A percentile compares a stretch with the other conserved stretches of the same genome.
Conservation (phyloP, 768 basidiomycete genomes). For the Phlegmacium glaucopus region DNA sequence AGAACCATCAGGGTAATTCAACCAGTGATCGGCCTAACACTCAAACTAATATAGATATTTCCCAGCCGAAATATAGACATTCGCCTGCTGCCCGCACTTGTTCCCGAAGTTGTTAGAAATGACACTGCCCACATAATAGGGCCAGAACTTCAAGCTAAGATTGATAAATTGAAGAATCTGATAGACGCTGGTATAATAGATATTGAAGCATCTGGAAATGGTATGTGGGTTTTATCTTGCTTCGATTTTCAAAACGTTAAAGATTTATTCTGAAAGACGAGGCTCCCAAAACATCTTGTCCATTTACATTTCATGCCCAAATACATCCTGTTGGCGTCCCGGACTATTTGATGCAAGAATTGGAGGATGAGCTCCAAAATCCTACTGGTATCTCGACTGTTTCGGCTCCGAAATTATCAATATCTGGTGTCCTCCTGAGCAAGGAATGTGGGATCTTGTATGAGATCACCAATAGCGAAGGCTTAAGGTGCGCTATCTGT, state of each 20-base stretch:
- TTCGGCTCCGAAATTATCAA: conserved; percentile 47
- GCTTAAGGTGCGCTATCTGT: conserved; percentile 51
- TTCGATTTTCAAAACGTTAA: neutral
- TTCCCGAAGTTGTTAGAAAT: conserved; percentile 53
- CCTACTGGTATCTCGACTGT: conserved; percentile 72
- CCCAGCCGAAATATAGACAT: conserved; percentile 59
- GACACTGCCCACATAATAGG: conserved; percentile 56
- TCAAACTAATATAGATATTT: neutral
- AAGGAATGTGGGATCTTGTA: conserved; percentile 77
- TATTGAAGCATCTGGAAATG: conserved; percentile 32
- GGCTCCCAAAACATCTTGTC: conserved; percentile 48
- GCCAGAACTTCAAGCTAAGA: conserved; percentile 56
- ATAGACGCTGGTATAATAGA: conserved; percentile 66
- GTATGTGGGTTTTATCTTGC: neutral
- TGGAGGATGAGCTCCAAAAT: conserved; percentile 70
- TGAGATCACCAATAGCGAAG: conserved; percentile 61
- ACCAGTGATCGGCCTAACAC: neutral
- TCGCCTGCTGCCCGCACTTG: conserved; percentile 60
- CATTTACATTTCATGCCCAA: conserved; percentile 66
- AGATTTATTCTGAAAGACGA: conserved; percentile 35
- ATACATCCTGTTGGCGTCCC: conserved; percentile 54
- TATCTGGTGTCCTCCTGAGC: conserved; percentile 71
- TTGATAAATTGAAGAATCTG: conserved; percentile 55
- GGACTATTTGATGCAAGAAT: conserved; percentile 54
- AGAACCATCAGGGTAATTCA: conserved; percentile 53